Base-by-base conservation (phyloP, 371 early-diverging fungal genomes). In the Chytridiales sp. region DNA sequence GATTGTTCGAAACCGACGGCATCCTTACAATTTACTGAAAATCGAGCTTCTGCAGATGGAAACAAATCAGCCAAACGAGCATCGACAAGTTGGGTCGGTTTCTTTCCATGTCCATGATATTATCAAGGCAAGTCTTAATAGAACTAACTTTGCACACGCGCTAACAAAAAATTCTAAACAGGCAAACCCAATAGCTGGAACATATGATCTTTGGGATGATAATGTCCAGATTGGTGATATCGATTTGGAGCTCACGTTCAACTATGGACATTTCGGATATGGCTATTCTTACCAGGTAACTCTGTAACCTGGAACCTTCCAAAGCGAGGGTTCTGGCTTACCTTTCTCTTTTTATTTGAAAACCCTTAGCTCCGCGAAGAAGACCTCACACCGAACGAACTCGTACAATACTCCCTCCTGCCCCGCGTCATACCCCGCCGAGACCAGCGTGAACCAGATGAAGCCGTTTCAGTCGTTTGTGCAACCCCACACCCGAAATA, bases 61-160 rank as follows among this genome's bases (percentile, higher is more conserved):
- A 51, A 4, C 22, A 57, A 4, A 55, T 35, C 32, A 44, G 41
- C 19, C 43, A 55, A 1, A 11, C 43, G n/a, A 29, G 35, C 22
- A 34, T 49, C 13, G 34, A 24, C 15, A 32, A 6, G 21, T 74
- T 44, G 75, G 72, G 19, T 39, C 61, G 1, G 50, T 68, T 1
- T 29, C 55, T 3, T 74, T 75, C 54, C 76, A 75, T 43, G 3
- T 75, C 26, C 76, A 75, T 51, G 76, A 75, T 32, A 60, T 75
- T 17, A 64, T 74, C 34, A 47, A 66, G 39, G 62, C 70, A 8
- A 6, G 35, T 3, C 27, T 1, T 35, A 30, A 9, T 27, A 19
- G 27, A 19, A 48, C 5, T 42, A 3, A 47, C 53, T 38, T 6
- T 26, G 22, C 17, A 13, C 3, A 50, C 21, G 22, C 31, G 19